Conservation (phyloP, 495 filamentous ascomycete genomes). For the Niebla homalea region DNA sequence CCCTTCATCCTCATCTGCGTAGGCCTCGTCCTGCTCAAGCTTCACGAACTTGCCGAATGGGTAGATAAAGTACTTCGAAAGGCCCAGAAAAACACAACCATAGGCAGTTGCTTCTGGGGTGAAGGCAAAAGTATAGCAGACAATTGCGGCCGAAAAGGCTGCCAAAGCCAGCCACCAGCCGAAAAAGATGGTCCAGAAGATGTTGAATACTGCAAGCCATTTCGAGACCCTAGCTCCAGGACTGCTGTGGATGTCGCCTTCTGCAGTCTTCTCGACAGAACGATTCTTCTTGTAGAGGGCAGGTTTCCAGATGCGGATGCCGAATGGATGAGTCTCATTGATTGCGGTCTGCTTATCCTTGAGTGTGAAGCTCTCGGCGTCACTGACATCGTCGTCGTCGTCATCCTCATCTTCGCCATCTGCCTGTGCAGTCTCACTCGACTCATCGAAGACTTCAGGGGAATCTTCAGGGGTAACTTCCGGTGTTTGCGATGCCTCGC, state of each 20-base stretch:
- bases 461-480: not conserved
- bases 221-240: constrained; percentile 77
- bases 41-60: constrained; percentile 94
- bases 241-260: constrained; percentile 93
- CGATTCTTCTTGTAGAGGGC: constrained; percentile 95
- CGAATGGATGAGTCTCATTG: constrained; percentile 97
- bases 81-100: constrained; percentile 68
- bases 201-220: constrained; percentile 73
- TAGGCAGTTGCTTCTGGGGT: constrained; percentile 73
- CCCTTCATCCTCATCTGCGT: constrained; percentile 92
- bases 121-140: constrained; percentile 70
- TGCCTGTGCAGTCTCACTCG: constrained; percentile 23
- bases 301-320: constrained; percentile 97
- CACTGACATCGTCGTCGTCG: constrained; percentile 51
- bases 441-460: constrained; percentile 14
- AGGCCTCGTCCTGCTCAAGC: constrained; percentile 83
- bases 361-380: constrained; percentile 63
- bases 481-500: constrained; percentile 17
- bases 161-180: constrained; percentile 93
- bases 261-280: constrained; percentile 89
- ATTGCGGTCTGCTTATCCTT: constrained; percentile 97
- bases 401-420: constrained; percentile 34
- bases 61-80: constrained; percentile 81
- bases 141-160: constrained; percentile 53
- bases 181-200: constrained; percentile 82